Conservation (phyloP, 352 stramenopile genomes). For the Pythium phragmiticola region DNA sequence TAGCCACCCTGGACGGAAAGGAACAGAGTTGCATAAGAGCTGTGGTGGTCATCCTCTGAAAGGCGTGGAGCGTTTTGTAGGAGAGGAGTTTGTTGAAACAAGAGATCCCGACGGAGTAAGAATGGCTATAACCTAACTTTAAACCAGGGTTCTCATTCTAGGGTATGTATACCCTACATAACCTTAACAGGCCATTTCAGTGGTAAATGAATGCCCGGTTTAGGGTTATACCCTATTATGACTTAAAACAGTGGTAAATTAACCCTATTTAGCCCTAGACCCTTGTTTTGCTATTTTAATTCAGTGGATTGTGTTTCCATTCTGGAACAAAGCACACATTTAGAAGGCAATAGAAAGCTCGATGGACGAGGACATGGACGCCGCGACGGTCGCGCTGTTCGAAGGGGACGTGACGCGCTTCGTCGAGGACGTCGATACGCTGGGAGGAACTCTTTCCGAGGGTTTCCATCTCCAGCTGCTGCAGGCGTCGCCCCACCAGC, state of each 20-base stretch:
- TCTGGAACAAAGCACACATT: neutral
- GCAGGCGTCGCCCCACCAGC: neutral
- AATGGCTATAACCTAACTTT: too few species aligned
- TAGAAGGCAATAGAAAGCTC: neutral
- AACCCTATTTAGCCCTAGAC: too few species aligned
- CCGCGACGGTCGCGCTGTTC: constrained; percentile 51
- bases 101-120: too few species aligned
- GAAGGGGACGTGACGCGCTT: constrained; percentile 45
- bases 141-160: too few species aligned
- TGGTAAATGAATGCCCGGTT: too few species aligned
- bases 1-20: neutral
- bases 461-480: constrained; percentile 50
- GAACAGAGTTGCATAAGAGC: too few species aligned
- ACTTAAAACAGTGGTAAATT: too few species aligned
- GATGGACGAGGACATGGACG: constrained; percentile 53
- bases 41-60: too few species aligned
- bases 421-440: constrained; percentile 42
- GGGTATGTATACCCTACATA: too few species aligned
- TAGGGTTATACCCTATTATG: too few species aligned
- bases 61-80: too few species aligned
- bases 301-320: neutral
- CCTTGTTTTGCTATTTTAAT: neutral
- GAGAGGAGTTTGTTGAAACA: neutral
- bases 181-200: too few species aligned
- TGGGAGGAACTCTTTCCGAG: constrained; percentile 46